Evolutionary conservation across 1,139 yeast genomes (phyloP).

Genomic region (Diutina mesorugosa): DNA sequence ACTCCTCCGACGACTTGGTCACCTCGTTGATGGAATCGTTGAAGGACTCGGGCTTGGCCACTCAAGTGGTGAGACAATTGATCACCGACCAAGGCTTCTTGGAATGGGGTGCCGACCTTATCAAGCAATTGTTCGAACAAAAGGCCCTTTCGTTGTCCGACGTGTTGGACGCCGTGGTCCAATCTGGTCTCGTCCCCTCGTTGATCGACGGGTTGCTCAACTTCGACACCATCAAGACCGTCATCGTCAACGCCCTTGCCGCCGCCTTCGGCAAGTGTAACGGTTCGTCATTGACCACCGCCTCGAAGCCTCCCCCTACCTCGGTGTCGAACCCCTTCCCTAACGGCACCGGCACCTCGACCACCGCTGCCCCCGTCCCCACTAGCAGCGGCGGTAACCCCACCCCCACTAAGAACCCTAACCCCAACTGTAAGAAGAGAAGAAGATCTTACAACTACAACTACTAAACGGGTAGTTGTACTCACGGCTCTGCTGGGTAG

Average conservation of each 20-base stretch:
- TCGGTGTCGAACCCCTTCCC: not conserved
- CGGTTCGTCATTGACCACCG: not conserved
- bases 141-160: conserved; percentile 18
- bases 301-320: not conserved
- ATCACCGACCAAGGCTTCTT: conserved; percentile 26
- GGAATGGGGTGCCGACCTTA: conserved; percentile 24
- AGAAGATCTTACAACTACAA: conserved; percentile 16
- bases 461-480: conserved; percentile 4
- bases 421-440: conserved; percentile 14
- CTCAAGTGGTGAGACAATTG: conserved; percentile 26
- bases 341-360: not conserved
- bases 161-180: conserved; percentile 20
- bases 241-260: conserved; percentile 27
- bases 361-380: not conserved
- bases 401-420: not conserved
- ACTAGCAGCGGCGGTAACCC: not conserved
- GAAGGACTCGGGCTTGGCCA: conserved; percentile 29
- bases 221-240: conserved; percentile 22
- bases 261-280: conserved; percentile 29
- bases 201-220: conserved; percentile 24
- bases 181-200: conserved; percentile 23
- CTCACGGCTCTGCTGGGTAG: not conserved
- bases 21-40: conserved; percentile 26
- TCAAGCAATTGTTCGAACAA: conserved; percentile 16
- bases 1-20: conserved; percentile 18